Base-by-base conservation (phyloP, 306 rosid species). In the Cucumis cinereus region DNA sequence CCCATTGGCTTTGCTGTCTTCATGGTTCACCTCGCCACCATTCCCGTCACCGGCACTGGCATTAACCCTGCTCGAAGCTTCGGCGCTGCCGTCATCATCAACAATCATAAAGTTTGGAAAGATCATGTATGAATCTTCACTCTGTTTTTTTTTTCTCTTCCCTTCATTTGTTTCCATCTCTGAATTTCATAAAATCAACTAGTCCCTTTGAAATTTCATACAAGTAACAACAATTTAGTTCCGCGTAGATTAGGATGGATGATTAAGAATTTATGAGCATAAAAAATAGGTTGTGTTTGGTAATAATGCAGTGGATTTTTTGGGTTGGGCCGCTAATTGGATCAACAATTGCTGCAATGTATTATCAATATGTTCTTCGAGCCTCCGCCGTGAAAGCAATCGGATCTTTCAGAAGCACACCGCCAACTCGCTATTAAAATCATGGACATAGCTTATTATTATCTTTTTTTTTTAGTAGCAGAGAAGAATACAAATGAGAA, bases 1-100 rank as follows among this genome's bases (percentile, higher is more conserved):
- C 89, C 89, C 57, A 85, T 85, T 36, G 89, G 89, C 60, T 85
- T 85, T 13, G 86, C 89, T 0, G 89, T 85, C 38, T 85, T 85
- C 58, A 77, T 85, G 77, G 86, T 85, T 54, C 89, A 85, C 68
- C 79, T 85, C 0, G 89, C 89, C 23, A 85, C 86, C 9, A 83
- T 85, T 57, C 89, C 89, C 17, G 40, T 85, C 81, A 85, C 89
- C 10, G 85, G 89, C 66, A 85, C 89, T 9, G 89, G 86, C 2
- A 85, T 85, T 49, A 85, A 85, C 83, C 88, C 88, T 0, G 88
- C 88, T 8, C 76, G 86, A 11, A 85, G 89, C 58, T 72, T 85
- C 1, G 89, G 89, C 23, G 83, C 89, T 26, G 89, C 86, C 1
- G 86, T 76, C 26, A 83, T 85, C 12, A 80, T 47, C 81, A 66